phyloP scores from a whole-genome alignment of 768 basidiomycete genomes.

The Candolleomyces eurysporus region DNA sequence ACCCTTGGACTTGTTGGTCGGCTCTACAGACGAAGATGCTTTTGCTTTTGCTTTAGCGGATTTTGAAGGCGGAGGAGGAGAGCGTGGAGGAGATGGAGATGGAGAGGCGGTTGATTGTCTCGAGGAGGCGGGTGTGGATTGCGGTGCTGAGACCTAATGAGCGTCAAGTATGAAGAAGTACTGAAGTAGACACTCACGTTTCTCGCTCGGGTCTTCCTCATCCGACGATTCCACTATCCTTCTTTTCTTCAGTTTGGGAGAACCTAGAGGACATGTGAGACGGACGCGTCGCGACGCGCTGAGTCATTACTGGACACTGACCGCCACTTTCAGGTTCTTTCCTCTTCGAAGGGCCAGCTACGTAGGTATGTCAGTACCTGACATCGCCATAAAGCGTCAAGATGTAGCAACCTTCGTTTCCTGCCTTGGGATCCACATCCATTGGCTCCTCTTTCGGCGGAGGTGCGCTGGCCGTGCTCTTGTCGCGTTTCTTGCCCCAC shows the following conservation, averaged over 20 bases:
- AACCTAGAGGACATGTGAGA: slow-evolving; percentile 21
- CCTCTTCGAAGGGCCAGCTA: slow-evolving; percentile 43
- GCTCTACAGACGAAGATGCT: background rate
- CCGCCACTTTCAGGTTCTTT: slow-evolving; percentile 23
- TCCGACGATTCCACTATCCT: slow-evolving; percentile 56
- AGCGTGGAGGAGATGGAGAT: background rate
- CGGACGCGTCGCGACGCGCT: background rate
- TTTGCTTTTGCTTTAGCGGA: background rate
- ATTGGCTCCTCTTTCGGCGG: slow-evolving; percentile 24
- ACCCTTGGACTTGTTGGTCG: background rate
- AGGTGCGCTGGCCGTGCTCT: slow-evolving; percentile 11
- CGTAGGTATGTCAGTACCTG: background rate
- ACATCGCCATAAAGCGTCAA: background rate
- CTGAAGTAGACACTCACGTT: background rate
- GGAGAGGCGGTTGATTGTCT: background rate
- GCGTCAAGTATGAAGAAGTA: background rate
- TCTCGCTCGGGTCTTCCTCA: slow-evolving; percentile 31
- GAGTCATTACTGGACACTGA: background rate
- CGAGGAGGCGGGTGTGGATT: slow-evolving; percentile 4
- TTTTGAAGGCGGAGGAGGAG: background rate
- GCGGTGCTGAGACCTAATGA: background rate
- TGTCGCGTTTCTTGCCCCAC: slow-evolving; percentile 56
- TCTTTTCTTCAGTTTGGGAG: slow-evolving; percentile 45
- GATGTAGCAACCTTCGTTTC: slow-evolving; percentile 17
- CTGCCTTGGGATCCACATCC: slow-evolving; percentile 27